Evolutionary conservation across 2,329 filamentous ascomycete species (phyloP).

Genomic region (Xylaria hypoxylon): DNA sequence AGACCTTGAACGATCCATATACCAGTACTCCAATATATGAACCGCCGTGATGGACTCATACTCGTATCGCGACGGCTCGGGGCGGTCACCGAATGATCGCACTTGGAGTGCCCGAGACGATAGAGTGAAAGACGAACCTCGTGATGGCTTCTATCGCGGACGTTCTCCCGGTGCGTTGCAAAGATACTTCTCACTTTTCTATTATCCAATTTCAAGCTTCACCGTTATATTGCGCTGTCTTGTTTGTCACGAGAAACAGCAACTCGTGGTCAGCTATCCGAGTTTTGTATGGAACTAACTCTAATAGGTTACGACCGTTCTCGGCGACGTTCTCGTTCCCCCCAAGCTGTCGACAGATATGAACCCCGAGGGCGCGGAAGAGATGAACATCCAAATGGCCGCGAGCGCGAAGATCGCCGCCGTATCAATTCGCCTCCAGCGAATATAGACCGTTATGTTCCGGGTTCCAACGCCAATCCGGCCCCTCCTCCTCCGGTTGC

Average conservation of each 20-base stretch:
- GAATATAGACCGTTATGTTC: conserved; percentile 87
- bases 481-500: conserved; percentile 61
- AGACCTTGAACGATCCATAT: conserved; percentile 4
- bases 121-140: conserved; percentile 63
- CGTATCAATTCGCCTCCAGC: conserved; percentile 71
- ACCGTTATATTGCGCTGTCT: not conserved
- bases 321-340: conserved; percentile 77
- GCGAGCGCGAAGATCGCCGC: conserved; percentile 69
- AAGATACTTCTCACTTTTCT: conserved; percentile 21
- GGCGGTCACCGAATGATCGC: conserved; percentile 66
- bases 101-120: conserved; percentile 66
- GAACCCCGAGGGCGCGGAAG: conserved; percentile 74
- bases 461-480: conserved; percentile 69
- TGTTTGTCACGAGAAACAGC: not conserved
- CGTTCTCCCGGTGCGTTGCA: conserved; percentile 75
- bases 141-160: conserved; percentile 72
- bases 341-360: conserved; percentile 78
- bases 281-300: conserved; percentile 40
- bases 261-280: not conserved
- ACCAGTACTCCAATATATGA: conserved; percentile 22
- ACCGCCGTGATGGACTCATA: conserved; percentile 65
- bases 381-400: conserved; percentile 71
- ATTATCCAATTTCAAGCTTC: conserved; percentile 35
- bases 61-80: conserved; percentile 64
- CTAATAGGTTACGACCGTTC: conserved; percentile 65